Evolutionary conservation across 306 rosid species (phyloP), one percentile per base, ranked within the genome.

Genomic region (Vigna trinervia): DNA sequence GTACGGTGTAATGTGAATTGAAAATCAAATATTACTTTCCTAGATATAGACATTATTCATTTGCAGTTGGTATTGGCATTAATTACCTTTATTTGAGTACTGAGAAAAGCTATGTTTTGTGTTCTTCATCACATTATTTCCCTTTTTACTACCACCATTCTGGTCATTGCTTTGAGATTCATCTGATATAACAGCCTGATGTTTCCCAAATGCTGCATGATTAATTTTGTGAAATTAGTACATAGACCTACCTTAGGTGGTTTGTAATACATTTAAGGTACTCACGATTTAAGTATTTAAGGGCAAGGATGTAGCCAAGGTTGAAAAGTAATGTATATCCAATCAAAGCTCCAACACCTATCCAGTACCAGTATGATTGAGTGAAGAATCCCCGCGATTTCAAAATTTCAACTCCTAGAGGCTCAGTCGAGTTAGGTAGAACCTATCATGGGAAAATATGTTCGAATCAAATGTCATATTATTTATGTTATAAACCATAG

Each of bases 201-300:
- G 83, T 77, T 82, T 82, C 80, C 84, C 75, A 28, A 82, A 28
- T 76, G 89, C 89, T 85, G 83, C 84, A 76, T 15, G 66, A 76
- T 52, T 54, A 80, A 76, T 47, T 58, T 66, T 71, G 22, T 34
- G 11, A 41, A 32, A 36, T 79, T 34, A 79, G 56, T 65, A 79
- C 53, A 70, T 13, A n/a, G 1, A n/a, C 46, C 58, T 71, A 50
- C 19, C 23, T 34, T 34, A 41, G 0, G 17, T n/a, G 17, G 46
- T 70, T 74, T 48, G 17, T 59, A 5, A 69, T 43, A 17, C n/a
- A 75, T 75, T 54, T 64, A 6, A 78, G 72, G 79, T n/a, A 78
- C 90, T 78, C 46, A 89, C 92, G 90, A 62, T 86, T 86, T 54
- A 89, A 69, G 80, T 57, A 83, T 64, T 86, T 72, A 64, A 89